These are phyloP conservation scores for Gamarada debralockiae DNA, from an alignment of 495 filamentous ascomycete species.

Conservation along the genomic window DNA sequence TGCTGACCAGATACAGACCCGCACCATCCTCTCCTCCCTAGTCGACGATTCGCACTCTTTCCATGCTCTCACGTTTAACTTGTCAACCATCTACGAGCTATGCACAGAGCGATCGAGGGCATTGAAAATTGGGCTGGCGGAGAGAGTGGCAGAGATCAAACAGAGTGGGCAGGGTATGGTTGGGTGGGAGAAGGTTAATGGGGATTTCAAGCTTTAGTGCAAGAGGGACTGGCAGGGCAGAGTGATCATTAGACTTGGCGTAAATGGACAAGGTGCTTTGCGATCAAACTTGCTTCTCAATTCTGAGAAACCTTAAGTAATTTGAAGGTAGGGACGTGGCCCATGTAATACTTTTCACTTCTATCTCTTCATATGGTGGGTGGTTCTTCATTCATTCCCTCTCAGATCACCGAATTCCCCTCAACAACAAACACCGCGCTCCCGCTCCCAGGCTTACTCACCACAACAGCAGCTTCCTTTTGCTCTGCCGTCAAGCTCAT, in stretches of 20 bases:
- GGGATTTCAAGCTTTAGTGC: slow-evolving; percentile 29
- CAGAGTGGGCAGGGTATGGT: neutral
- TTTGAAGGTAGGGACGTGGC: too few species aligned
- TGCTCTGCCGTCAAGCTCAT: slow-evolving; percentile 70
- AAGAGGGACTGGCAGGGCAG: too few species aligned
- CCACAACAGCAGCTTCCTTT: slow-evolving; percentile 76
- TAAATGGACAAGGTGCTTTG: too few species aligned
- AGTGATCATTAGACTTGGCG: too few species aligned
- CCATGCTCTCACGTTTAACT: slow-evolving; percentile 78
- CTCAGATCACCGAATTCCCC: slow-evolving; percentile 8
- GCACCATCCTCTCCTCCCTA: slow-evolving; percentile 57
- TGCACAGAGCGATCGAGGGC: slow-evolving; percentile 70
- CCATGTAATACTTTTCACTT: too few species aligned
- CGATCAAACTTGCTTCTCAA: too few species aligned
- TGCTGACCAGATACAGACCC: slow-evolving; percentile 41
- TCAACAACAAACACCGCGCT: slow-evolving; percentile 43
- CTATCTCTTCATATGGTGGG: too few species aligned
- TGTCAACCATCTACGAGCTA: slow-evolving; percentile 88
- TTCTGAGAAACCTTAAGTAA: too few species aligned
- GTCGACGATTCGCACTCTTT: slow-evolving; percentile 60
- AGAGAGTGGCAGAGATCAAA: slow-evolving; percentile 51
- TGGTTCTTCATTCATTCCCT: too few species aligned
- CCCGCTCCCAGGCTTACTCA: slow-evolving; percentile 79
- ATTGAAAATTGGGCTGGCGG: slow-evolving; percentile 66
- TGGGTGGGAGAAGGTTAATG: slow-evolving; percentile 18